Evolutionary conservation across 2,329 filamentous ascomycete species (phyloP).

Genomic region (Cercospora sesami): DNA sequence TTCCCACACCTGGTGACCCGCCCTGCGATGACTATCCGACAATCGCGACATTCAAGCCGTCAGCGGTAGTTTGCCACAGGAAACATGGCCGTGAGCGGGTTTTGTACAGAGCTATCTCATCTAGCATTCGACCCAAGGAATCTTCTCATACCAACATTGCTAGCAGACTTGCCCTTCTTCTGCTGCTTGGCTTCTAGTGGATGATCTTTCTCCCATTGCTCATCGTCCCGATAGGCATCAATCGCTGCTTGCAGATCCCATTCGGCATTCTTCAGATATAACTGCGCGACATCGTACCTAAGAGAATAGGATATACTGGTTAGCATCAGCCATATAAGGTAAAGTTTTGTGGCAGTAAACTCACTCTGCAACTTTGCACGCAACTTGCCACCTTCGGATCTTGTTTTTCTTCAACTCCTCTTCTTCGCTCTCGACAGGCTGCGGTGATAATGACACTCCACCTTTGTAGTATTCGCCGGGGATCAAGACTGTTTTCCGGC

Average conservation of each 20-base stretch:
- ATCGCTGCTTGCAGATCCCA: conserved; percentile 68
- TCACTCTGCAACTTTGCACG: conserved; percentile 74
- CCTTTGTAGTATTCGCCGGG: conserved; percentile 69
- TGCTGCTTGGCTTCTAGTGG: conserved; percentile 55
- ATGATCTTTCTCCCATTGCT: conserved; percentile 72
- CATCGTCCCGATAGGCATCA: conserved; percentile 66
- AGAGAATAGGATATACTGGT: conserved; percentile 42
- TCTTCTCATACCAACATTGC: conserved; percentile 39
- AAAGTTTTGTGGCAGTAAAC: conserved; percentile 30
- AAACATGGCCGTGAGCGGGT: background rate
- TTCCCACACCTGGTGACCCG: background rate
- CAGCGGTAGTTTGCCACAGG: background rate
- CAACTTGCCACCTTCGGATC: conserved; percentile 75
- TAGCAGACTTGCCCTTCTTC: conserved; percentile 44
- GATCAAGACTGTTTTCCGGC: conserved; percentile 68
- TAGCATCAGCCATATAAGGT: conserved; percentile 33
- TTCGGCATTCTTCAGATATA: conserved; percentile 70
- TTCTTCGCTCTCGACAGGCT: conserved; percentile 71
- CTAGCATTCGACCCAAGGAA: conserved; percentile 35
- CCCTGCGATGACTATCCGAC: background rate
- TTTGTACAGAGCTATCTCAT: background rate
- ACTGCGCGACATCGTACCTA: conserved; percentile 67
- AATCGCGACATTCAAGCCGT: background rate
- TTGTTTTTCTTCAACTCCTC: conserved; percentile 70
- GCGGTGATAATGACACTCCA: conserved; percentile 66